Conservation (phyloP, 2,329 filamentous ascomycete species). For the Nemania diffusa region DNA sequence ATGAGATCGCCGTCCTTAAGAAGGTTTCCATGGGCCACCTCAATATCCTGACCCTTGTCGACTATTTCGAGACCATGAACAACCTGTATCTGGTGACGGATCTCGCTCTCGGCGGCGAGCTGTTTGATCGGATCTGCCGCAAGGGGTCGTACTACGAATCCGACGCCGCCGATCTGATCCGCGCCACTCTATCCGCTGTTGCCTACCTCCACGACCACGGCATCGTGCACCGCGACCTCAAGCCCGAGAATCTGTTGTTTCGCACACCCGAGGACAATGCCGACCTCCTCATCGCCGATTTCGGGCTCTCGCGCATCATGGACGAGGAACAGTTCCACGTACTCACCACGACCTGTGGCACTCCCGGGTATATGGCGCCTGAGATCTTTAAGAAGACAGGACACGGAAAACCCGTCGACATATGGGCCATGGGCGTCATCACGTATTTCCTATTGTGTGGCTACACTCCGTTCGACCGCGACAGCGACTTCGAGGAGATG, state of each 20-base stretch:
- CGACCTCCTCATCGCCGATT: constrained; percentile 95
- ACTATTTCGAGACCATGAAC: constrained; percentile 99
- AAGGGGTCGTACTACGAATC: constrained; percentile 99
- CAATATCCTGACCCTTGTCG: constrained; percentile 96
- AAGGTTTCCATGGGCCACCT: constrained; percentile 99
- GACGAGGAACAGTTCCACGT: constrained; percentile 99
- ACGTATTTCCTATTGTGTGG: constrained; percentile 98
- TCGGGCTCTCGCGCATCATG: constrained; percentile 96
- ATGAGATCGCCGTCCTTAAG: constrained; percentile 97
- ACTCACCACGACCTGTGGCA: constrained; percentile 95
- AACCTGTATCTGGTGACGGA: constrained; percentile 99
- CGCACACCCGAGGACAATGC: constrained; percentile 97
- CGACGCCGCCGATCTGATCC: constrained; percentile 93
- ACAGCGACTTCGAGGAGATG: constrained; percentile 99
- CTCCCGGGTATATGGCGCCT: constrained; percentile 98
- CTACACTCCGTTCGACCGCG: constrained; percentile 97
- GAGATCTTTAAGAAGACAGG: constrained; percentile 99
- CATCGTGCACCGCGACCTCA: constrained; percentile 97
- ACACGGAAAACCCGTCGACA: constrained; percentile 96
- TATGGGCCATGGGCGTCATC: constrained; percentile 98
- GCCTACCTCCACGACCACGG: constrained; percentile 98
- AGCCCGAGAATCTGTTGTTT: constrained; percentile 97
- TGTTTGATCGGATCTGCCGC: constrained; percentile 98
- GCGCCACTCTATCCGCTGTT: constrained; percentile 94
- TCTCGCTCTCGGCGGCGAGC: constrained; percentile 92